Evolutionary conservation across 306 rosid genomes (phyloP).

Genomic region (Ceratonia siliqua): DNA sequence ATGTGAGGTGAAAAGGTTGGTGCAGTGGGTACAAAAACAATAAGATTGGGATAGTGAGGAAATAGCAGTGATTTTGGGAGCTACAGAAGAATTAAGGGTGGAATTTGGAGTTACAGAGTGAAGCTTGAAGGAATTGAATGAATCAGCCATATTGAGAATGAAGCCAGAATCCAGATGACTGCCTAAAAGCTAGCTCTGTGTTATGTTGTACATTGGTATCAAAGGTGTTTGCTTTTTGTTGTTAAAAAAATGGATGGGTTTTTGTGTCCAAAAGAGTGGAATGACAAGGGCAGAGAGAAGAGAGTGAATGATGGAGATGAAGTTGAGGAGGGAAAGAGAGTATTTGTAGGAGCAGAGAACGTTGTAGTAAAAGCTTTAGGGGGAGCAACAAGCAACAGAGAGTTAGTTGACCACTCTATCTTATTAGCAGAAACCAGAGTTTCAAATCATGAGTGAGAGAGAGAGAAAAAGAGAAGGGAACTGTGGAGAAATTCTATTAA

Average conservation of each 20-base stretch:
- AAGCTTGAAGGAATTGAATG: constrained; percentile 34
- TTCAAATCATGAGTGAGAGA: constrained; percentile 29
- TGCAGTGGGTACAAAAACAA: constrained; percentile 42
- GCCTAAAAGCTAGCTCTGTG: constrained; percentile 16
- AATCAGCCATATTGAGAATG: constrained; percentile 40
- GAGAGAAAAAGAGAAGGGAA: constrained; percentile 4
- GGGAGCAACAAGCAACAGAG: constrained; percentile 38
- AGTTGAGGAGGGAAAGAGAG: constrained; percentile 6
- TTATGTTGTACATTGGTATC: background rate
- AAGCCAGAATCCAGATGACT: constrained; percentile 3
- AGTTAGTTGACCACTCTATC: constrained; percentile 46
- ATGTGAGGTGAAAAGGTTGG: constrained; percentile 37
- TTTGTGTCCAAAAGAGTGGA: background rate
- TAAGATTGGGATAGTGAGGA: constrained; percentile 37
- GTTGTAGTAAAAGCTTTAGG: constrained; percentile 48
- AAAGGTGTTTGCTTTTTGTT: constrained; percentile 16
- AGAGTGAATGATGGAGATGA: constrained; percentile 21
- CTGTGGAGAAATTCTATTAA: too few species aligned
- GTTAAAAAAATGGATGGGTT: constrained; percentile 27
- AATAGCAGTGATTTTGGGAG: constrained; percentile 31
- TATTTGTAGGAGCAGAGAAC: constrained; percentile 41
- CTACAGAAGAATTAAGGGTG: constrained; percentile 27
- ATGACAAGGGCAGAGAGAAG: constrained; percentile 28
- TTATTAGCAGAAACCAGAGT: constrained; percentile 23
- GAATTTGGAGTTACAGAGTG: constrained; percentile 38